phyloP scores from a whole-genome alignment of 108 stramenopile genomes.

The Chaetoceros tenuissimus region DNA sequence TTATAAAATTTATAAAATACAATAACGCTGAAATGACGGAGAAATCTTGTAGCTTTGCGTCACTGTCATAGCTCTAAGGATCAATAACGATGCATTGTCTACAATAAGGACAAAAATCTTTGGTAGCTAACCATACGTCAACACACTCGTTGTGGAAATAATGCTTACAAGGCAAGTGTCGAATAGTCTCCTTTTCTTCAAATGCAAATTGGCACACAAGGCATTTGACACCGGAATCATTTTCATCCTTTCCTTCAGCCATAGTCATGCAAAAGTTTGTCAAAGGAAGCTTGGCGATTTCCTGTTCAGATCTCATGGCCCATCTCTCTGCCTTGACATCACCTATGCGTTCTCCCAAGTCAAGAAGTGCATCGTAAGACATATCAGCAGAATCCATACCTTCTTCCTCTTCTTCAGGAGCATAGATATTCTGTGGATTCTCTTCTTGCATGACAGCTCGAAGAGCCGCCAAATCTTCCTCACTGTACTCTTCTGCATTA shows the following conservation, averaged over 20 bases:
- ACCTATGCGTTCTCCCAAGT: constrained; percentile 68
- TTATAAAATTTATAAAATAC: no score
- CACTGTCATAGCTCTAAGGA: no score
- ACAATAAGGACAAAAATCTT: constrained; percentile 90
- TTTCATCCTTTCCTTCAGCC: constrained; percentile 35
- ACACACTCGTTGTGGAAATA: constrained; percentile 85
- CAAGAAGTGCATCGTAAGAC: constrained; percentile 62
- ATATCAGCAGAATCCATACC: constrained; percentile 20
- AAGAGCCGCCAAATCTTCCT: constrained; percentile 70
- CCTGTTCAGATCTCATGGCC: constrained; percentile 40
- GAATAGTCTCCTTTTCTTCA: constrained; percentile 57
- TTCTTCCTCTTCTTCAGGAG: constrained; percentile 22
- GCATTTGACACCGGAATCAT: constrained; percentile 77
- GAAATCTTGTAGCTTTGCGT: no score
- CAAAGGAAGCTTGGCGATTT: constrained; percentile 47
- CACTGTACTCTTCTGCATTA: constrained; percentile 56
- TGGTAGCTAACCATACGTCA: constrained; percentile 74
- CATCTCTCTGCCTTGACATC: constrained; percentile 85
- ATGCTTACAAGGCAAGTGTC: constrained; percentile 75
- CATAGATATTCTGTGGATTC: constrained; percentile 30
- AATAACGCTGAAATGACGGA: no score
- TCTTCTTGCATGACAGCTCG: constrained; percentile 73
- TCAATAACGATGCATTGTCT: constrained; percentile 46
- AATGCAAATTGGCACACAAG: constrained; percentile 85
- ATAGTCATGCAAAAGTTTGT: constrained; percentile 24